Percentiles rank a stretch among this genome's conserved stretches.
Conservation (phyloP, 306 rosid genomes). For the Prinsepia uniflora region DNA sequence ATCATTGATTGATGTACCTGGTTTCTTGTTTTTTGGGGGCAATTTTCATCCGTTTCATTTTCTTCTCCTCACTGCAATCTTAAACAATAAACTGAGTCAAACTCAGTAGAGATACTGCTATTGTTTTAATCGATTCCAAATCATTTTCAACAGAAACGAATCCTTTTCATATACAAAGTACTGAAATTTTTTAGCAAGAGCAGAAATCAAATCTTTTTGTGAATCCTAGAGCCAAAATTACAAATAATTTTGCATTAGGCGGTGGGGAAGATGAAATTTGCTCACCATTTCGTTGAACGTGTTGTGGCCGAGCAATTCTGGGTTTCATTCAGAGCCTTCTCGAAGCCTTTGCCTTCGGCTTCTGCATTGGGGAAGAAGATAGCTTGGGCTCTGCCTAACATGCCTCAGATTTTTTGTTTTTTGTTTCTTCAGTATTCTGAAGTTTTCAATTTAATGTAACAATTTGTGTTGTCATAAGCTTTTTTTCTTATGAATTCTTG, state of each 20-base stretch:
- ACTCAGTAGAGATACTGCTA: not conserved
- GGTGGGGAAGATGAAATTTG: not conserved
- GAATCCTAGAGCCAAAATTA: conserved; percentile 7
- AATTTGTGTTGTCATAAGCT: too few species aligned
- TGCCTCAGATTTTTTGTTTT: too few species aligned
- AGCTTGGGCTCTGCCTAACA: not conserved
- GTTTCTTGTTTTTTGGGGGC: too few species aligned
- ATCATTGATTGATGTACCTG: too few species aligned
- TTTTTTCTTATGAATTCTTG: too few species aligned
- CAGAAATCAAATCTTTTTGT: not conserved
- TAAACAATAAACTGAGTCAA: not conserved
- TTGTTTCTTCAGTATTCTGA: too few species aligned
- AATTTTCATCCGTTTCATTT: too few species aligned
- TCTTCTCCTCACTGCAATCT: too few species aligned
- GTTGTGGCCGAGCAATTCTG: conserved; percentile 4
- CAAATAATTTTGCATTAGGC: not conserved
- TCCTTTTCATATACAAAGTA: not conserved
- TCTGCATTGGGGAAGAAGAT: conserved; percentile 1
- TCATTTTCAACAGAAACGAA: not conserved
- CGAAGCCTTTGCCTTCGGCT: conserved; percentile 11
- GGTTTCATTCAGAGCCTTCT: conserved; percentile 29
- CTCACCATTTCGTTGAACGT: conserved; percentile 40
- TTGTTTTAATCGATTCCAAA: not conserved
- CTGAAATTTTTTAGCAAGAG: not conserved
- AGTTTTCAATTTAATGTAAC: too few species aligned